Evolutionary conservation across 495 filamentous ascomycete genomes (phyloP).

Genomic region (Lasiosphaeriaceae sp.): DNA sequence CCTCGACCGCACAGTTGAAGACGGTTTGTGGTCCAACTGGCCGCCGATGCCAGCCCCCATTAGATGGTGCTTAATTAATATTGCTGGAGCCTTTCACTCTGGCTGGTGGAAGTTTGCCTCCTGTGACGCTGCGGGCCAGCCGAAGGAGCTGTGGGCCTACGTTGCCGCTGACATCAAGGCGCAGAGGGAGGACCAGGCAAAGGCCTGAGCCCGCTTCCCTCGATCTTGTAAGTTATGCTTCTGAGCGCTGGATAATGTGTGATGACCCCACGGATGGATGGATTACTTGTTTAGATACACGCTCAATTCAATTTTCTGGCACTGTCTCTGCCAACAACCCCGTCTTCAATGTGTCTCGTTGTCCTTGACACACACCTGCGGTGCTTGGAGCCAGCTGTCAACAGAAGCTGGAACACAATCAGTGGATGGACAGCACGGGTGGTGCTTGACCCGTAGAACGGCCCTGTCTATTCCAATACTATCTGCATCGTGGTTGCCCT

Average conservation of each 20-base stretch:
- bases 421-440: too few species aligned
- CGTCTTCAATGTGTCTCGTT: too few species aligned
- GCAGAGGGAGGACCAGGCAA: constrained; percentile 4
- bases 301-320: too few species aligned
- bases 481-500: too few species aligned
- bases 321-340: too few species aligned
- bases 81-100: constrained; percentile 40
- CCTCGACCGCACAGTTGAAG: constrained; percentile 51
- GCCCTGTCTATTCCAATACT: too few species aligned
- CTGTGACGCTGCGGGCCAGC: constrained; percentile 38
- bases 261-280: neutral
- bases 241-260: neutral
- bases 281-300: neutral
- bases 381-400: too few species aligned
- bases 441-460: too few species aligned
- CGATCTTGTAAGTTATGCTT: neutral
- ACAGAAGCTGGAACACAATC: too few species aligned
- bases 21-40: constrained; percentile 50
- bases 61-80: constrained; percentile 43
- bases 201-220: constrained; percentile 23
- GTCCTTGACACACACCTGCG: too few species aligned
- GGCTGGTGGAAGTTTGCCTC: constrained; percentile 54
- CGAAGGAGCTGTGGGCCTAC: constrained; percentile 40
- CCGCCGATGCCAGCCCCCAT: constrained; percentile 47
- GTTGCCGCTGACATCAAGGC: constrained; percentile 15